Evolutionary conservation across 164 flowering plant genomes (phyloP).

Genomic region (Chloranthus sessilifolius): DNA sequence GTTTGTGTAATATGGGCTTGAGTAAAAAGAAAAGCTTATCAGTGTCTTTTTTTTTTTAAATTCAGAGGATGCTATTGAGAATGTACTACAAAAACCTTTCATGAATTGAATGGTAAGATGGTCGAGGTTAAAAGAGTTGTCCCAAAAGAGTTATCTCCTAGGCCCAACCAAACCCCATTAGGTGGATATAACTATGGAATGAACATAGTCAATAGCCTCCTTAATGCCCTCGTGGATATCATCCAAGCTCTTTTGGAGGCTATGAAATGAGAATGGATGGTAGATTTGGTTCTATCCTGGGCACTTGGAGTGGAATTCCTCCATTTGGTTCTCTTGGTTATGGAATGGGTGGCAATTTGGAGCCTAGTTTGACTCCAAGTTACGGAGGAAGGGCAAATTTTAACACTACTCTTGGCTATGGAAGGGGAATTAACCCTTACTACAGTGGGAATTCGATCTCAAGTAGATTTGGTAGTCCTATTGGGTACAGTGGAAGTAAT

Average conservation of each 20-base stretch:
- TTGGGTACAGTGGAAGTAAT: slow-evolving; percentile 56
- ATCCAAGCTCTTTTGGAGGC: slow-evolving; percentile 46
- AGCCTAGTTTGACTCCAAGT: slow-evolving; percentile 41
- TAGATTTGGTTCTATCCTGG: slow-evolving; percentile 45
- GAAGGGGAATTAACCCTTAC: slow-evolving; percentile 44
- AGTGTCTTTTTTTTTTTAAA: too few species aligned
- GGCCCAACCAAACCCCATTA: slow-evolving; percentile 53
- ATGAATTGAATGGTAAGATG: slow-evolving; percentile 75
- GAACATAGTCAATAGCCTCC: slow-evolving; percentile 44
- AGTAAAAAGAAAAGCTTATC: too few species aligned
- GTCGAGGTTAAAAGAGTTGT: slow-evolving; percentile 85
- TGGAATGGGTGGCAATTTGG: slow-evolving; percentile 47
- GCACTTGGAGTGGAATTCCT: slow-evolving; percentile 40
- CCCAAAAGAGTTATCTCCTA: slow-evolving; percentile 66
- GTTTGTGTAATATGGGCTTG: too few species aligned
- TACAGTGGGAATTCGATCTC: slow-evolving; percentile 39
- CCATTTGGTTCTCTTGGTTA: slow-evolving; percentile 44
- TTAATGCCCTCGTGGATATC: slow-evolving; percentile 45
- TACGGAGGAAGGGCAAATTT: slow-evolving; percentile 37
- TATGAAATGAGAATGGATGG: slow-evolving; percentile 60
- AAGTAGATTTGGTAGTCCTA: slow-evolving; percentile 41
- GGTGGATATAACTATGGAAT: slow-evolving; percentile 52
- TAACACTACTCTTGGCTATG: slow-evolving; percentile 36
- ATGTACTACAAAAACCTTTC: slow-evolving; percentile 62
- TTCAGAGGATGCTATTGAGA: slow-evolving; percentile 71